Percentiles rank a stretch among this genome's conserved stretches.
Evolutionary conservation across 805 yeast genomes (phyloP).

Genomic region (Candida adriatica): DNA sequence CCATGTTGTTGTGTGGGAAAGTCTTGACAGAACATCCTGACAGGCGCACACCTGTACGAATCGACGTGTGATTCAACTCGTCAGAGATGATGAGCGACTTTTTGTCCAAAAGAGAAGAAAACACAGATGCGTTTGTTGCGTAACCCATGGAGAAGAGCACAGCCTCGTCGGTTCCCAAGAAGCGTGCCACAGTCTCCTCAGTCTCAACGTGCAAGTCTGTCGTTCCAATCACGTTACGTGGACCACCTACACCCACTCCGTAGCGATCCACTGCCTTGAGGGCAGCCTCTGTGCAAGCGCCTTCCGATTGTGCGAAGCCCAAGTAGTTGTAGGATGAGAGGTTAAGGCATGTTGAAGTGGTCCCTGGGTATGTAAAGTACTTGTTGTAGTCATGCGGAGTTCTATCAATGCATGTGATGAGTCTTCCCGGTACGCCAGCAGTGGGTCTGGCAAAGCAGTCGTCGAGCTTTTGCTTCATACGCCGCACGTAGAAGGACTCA

Average conservation of each 20-base stretch:
- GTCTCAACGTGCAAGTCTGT: conserved; percentile 66
- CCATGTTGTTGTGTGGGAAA: conserved; percentile 86
- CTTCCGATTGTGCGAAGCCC: conserved; percentile 95
- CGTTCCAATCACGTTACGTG: conserved; percentile 71
- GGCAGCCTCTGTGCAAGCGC: conserved; percentile 80
- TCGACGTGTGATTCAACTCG: conserved; percentile 91
- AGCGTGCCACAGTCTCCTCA: conserved; percentile 72
- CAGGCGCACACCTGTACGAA: conserved; percentile 88
- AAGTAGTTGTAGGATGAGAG: conserved; percentile 88
- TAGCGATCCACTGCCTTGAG: conserved; percentile 53
- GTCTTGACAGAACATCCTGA: conserved; percentile 92
- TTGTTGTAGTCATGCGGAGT: conserved; percentile 56
- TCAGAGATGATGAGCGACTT: conserved; percentile 90
- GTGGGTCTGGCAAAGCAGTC: conserved; percentile 95
- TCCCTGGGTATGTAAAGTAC: conserved; percentile 69
- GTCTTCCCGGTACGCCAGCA: conserved; percentile 97
- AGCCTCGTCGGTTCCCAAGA: conserved; percentile 87
- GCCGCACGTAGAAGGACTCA: conserved; percentile 88
- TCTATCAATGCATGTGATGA: conserved; percentile 75
- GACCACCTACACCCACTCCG: conserved; percentile 76
- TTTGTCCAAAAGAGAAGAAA: conserved; percentile 75
- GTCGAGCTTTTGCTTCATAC: conserved; percentile 83
- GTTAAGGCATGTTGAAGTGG: conserved; percentile 71
- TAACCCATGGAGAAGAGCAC: conserved; percentile 90
- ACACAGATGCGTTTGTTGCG: conserved; percentile 88